phyloP scores from a whole-genome alignment of 1,284 basidiomycete genomes.

The Cryptococcus sp. region DNA sequence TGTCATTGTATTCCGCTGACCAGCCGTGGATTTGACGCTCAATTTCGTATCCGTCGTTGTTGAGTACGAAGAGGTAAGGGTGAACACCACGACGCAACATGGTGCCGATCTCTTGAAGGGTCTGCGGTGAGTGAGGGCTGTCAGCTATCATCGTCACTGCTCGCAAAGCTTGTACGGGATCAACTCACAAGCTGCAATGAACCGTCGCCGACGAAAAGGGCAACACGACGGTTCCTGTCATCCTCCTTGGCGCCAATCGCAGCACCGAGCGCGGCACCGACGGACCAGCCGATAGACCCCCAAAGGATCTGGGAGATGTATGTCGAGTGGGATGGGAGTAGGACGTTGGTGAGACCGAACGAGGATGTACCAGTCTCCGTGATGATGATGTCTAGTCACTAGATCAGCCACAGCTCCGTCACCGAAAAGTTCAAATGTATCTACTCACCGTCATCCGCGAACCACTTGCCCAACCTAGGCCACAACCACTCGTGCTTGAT shows the following conservation, averaged over 20 bases:
- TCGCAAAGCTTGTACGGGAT: neutral
- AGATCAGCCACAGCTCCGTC: neutral
- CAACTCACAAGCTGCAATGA: constrained; percentile 55
- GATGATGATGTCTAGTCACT: constrained; percentile 65
- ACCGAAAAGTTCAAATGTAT: neutral
- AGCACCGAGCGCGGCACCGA: constrained; percentile 58
- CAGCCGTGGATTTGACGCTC: constrained; percentile 65
- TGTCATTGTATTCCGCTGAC: constrained; percentile 54
- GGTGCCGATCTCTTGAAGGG: constrained; percentile 56
- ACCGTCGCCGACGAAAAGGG: constrained; percentile 76
- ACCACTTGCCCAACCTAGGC: constrained; percentile 78
- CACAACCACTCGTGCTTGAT: constrained; percentile 81
- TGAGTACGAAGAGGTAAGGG: constrained; percentile 64
- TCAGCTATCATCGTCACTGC: too few species aligned
- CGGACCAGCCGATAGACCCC: constrained; percentile 53
- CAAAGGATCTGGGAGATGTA: constrained; percentile 66
- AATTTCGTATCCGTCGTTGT: constrained; percentile 88
- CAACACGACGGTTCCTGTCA: constrained; percentile 63
- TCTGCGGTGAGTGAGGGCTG: constrained; percentile 20
- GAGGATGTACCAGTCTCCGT: constrained; percentile 70
- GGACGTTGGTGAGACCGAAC: constrained; percentile 75
- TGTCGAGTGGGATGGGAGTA: constrained; percentile 66
- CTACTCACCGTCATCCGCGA: constrained; percentile 61
- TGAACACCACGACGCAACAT: constrained; percentile 54
- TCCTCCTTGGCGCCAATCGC: constrained; percentile 70